Base-by-base conservation (phyloP, 306 rosid species). In the Aeschynomene evenia region DNA sequence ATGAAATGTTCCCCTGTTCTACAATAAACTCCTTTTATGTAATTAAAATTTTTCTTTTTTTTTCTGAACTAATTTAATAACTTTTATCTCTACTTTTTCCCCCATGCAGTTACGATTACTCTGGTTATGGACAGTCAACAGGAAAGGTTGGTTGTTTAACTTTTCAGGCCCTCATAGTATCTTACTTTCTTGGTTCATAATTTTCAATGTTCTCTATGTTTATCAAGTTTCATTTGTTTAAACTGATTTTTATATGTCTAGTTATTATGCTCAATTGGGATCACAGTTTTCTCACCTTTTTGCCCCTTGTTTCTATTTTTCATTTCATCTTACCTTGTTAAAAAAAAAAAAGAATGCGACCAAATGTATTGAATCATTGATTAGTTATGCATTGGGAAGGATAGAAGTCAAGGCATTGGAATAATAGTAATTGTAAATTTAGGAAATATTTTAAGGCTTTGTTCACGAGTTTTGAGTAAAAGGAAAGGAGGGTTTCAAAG, bases 61-160 rank as follows among this genome's bases (percentile, higher is more conserved):
- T 49, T 2, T n/a, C 33, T 70, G 60, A 56, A 22, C 63, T 56
- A 48, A 42, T 76, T 69, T 56, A 31, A 28, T 51, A 9, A 48
- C 29, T 42, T 33, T 79, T 69, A 56, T 72, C 76, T 62, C 9
- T 24, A 12, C 63, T 57, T 72, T 5, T 52, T 39, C 22, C 75
- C 50, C 34, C 72, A 49, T 80, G 73, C 85, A 92, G 98, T 73
- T 92, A 92, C 15, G 98, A 92, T 81, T 92, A 92, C 81, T 92
- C 98, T 70, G 98, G 98, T 50, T 92, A 92, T 77, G 98, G 98
- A 83, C 96, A 85, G 79, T 89, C 98, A 36, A 86, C 96, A 50
- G 98, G 98, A 81, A 92, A 92, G 96, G 98, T 92, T 79, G 61
- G 87, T 59, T 60, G 42, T 75, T 34, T 16, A 63, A 31, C 39